A percentile compares a stretch with the other conserved stretches of the same genome.
These are phyloP conservation scores for Yamadazyma blattariae DNA, from an alignment of 1,139 yeast genomes.

Conservation along the genomic window DNA sequence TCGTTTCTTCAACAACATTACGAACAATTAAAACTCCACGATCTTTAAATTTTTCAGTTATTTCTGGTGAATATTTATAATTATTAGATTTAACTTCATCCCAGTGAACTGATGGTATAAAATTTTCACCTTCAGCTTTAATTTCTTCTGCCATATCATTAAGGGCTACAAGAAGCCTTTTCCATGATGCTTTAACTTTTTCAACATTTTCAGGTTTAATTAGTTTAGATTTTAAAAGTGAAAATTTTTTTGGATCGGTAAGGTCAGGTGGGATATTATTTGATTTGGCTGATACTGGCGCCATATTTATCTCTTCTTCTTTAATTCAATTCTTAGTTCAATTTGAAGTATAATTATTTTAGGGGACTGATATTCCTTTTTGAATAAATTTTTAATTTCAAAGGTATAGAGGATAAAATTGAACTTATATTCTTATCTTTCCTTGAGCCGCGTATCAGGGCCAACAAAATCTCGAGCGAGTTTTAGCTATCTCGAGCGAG, in stretches of 20 bases:
- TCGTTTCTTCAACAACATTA: constrained; percentile 16
- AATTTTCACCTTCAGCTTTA: constrained; percentile 12
- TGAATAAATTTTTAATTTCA: too few species aligned
- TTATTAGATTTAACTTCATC: constrained; percentile 12
- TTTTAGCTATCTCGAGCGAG: too few species aligned
- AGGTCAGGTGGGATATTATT: constrained; percentile 11
- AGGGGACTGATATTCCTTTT: too few species aligned
- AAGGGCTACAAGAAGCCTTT: constrained; percentile 18
- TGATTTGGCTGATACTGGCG: constrained; percentile 6
- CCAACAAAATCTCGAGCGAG: too few species aligned
- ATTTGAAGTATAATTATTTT: neutral
- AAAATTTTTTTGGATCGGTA: constrained; percentile 9
- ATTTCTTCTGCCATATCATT: constrained; percentile 16
- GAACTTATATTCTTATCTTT: too few species aligned
- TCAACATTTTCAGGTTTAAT: constrained; percentile 20
- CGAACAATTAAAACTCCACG: constrained; percentile 21
- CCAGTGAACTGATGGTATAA: constrained; percentile 19
- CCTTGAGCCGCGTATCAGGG: too few species aligned
- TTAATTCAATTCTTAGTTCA: too few species aligned
- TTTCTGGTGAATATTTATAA: constrained; percentile 13
- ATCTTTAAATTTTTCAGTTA: constrained; percentile 11
- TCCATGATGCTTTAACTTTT: constrained; percentile 21
- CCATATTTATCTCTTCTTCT: constrained; percentile 6
- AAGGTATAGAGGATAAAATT: too few species aligned
- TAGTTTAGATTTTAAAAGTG: constrained; percentile 13